Percentiles rank a stretch among this genome's conserved stretches.
These are phyloP conservation scores for Aspergillus novofumigatus DNA, from an alignment of 2,329 filamentous ascomycete genomes.

Conservation along the genomic window DNA sequence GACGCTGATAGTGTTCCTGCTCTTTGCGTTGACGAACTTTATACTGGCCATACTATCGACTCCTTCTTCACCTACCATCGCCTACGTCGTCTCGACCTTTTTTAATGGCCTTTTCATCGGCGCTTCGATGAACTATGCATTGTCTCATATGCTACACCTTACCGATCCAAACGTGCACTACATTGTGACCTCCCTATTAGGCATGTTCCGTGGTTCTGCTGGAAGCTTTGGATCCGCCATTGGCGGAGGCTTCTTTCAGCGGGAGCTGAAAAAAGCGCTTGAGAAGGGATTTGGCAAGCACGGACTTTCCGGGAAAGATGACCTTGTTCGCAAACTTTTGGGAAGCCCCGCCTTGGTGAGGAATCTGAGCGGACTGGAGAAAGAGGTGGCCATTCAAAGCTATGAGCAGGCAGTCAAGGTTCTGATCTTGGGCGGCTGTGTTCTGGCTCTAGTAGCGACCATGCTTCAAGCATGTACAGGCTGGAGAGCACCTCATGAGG, in stretches of 20 bases:
- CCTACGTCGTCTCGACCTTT: conserved; percentile 61
- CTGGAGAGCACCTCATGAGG: conserved; percentile 41
- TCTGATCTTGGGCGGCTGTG: conserved; percentile 51
- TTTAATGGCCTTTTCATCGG: conserved; percentile 70
- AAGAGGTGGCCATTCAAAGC: conserved; percentile 47
- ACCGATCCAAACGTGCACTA: conserved; percentile 64
- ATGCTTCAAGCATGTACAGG: conserved; percentile 57
- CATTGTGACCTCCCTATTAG: conserved; percentile 69
- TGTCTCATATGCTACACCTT: conserved; percentile 74
- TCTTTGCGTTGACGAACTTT: conserved; percentile 60
- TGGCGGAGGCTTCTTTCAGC: conserved; percentile 69
- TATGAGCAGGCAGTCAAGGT: conserved; percentile 53
- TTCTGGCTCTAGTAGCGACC: conserved; percentile 47
- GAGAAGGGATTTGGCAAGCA: conserved; percentile 53
- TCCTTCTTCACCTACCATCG: conserved; percentile 45
- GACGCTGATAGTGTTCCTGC: conserved; percentile 54
- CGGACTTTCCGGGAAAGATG: conserved; percentile 34
- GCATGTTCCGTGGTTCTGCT: conserved; percentile 77
- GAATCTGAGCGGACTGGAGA: conserved; percentile 47
- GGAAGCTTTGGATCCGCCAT: conserved; percentile 77
- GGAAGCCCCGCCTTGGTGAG: conserved; percentile 57
- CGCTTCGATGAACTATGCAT: conserved; percentile 71
- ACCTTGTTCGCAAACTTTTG: conserved; percentile 52
- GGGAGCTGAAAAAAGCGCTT: conserved; percentile 55
- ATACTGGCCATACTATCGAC: conserved; percentile 55